These are phyloP conservation scores for Rhytidhysteron rufulum DNA, from an alignment of 2,329 filamentous ascomycete genomes.

Conservation along the genomic window DNA sequence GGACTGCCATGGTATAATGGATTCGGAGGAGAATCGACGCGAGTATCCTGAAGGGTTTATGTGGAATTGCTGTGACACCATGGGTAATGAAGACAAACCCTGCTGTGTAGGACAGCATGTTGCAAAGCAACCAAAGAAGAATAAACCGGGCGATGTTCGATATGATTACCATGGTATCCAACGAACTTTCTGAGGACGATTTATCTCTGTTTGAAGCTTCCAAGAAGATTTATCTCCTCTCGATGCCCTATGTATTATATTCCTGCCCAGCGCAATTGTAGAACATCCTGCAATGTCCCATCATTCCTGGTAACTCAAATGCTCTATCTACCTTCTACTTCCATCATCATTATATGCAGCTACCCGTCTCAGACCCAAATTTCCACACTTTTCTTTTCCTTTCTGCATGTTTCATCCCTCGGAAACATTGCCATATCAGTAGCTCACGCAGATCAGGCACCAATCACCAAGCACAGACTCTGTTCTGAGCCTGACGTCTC, in stretches of 20 bases:
- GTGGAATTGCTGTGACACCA: slow-evolving; percentile 25
- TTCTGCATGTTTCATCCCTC: neutral
- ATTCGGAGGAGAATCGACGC: slow-evolving; percentile 15
- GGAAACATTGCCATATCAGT: neutral
- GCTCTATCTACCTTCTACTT: neutral
- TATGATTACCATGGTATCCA: neutral
- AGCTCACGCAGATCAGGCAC: neutral
- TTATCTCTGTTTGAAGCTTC: too few relatives aligned
- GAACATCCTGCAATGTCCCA: neutral
- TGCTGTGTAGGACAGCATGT: slow-evolving; percentile 1
- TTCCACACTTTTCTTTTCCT: too few relatives aligned
- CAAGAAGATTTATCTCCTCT: too few relatives aligned
- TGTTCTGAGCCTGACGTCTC: neutral
- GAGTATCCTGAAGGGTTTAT: slow-evolving; percentile 23
- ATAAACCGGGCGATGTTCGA: neutral
- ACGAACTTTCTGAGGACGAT: too few relatives aligned
- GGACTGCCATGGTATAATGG: slow-evolving; percentile 21
- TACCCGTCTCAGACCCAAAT: too few relatives aligned
- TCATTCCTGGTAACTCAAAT: neutral
- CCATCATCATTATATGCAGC: too few relatives aligned
- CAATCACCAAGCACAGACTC: neutral
- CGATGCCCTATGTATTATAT: neutral
- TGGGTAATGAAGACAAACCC: neutral
- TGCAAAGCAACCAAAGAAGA: neutral
- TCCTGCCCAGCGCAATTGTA: neutral